Conservation (phyloP, 345 rosid genomes). For the rapeseed (Brassica napus) region Da-Ae NC_063451.1:5144001-5144500, state of each 20-base stretch:
- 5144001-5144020: conserved; percentile 94
- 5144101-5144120: conserved; percentile 56
- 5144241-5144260: conserved; percentile 53
- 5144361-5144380: conserved; percentile 94
- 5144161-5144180: conserved; percentile 72
- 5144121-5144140: conserved; percentile 87
- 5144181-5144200: conserved; percentile 82
- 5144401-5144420: conserved; percentile 93
- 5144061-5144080: conserved; percentile 68
- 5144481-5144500: conserved; percentile 32
- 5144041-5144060: conserved; percentile 96
- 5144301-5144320: conserved; percentile 54
- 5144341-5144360: conserved; percentile 50
- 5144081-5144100: conserved; percentile 69
- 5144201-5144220: conserved; percentile 68
- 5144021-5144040: conserved; percentile 80
- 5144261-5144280: conserved; percentile 40
- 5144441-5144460: conserved; percentile 82
- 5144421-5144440: conserved; percentile 82
- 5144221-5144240: conserved; percentile 97
- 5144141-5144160: conserved; percentile 59
- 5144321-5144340: conserved; percentile 45
- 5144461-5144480: conserved; percentile 94
- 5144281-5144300: conserved; percentile 47
- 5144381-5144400: conserved; percentile 83